Evolutionary conservation across 2,329 filamentous ascomycete genomes (phyloP).

Genomic region (Penicillium sp.): DNA sequence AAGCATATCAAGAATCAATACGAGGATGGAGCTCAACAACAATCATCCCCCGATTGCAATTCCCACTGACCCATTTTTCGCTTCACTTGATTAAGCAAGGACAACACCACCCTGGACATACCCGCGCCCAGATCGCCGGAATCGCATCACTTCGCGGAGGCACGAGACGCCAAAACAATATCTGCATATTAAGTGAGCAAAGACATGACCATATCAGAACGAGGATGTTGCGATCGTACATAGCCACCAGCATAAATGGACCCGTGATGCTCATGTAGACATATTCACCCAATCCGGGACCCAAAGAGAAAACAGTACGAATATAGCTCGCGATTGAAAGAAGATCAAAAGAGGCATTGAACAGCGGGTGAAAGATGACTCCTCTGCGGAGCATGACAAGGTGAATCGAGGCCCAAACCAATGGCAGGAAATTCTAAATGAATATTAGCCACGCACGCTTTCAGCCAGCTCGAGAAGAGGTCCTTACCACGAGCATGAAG

Average conservation of each 20-base stretch:
- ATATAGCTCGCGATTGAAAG: neutral
- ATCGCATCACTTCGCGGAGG: neutral
- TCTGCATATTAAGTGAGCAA: neutral
- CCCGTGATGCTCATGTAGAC: neutral
- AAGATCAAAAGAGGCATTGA: neutral
- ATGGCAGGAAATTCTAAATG: neutral
- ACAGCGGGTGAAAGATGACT: neutral
- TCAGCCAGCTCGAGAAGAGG: too few species aligned
- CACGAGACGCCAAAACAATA: neutral
- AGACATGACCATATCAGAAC: neutral
- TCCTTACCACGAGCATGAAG: neutral
- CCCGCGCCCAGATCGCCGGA: neutral
- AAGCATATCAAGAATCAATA: neutral
- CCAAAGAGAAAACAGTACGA: neutral
- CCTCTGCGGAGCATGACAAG: neutral
- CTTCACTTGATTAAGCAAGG: neutral
- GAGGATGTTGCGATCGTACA: neutral
- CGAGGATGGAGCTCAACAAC: neutral
- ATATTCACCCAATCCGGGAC: neutral
- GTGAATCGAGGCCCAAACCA: neutral
- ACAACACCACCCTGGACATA: neutral
- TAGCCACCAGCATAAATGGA: neutral
- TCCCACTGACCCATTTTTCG: neutral
- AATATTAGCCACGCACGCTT: neutral
- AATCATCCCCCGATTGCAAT: neutral